Percentiles rank a stretch among this genome's conserved stretches.
These are phyloP conservation scores for Russula sp. DNA, from an alignment of 768 basidiomycete species.

Conservation along the genomic window DNA sequence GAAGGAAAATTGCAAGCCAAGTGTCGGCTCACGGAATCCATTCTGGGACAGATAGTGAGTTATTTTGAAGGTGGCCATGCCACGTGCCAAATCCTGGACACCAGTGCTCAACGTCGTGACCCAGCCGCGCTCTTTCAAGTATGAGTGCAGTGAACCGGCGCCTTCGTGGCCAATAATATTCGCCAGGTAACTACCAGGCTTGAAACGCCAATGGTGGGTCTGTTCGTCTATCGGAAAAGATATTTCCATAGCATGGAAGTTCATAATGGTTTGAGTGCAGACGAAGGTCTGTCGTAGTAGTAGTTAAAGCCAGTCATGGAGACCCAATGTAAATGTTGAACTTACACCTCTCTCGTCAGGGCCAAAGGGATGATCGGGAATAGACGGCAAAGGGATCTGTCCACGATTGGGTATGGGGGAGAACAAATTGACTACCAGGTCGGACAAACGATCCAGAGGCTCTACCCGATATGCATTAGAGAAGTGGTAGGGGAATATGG, in stretches of 20 bases:
- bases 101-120: slow-evolving; percentile 68
- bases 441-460: slow-evolving; percentile 64
- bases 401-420: slow-evolving; percentile 65
- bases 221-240: slow-evolving; percentile 74
- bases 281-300: slow-evolving; percentile 57
- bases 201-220: slow-evolving; percentile 65
- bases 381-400: slow-evolving; percentile 52
- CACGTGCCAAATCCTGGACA: slow-evolving; percentile 63
- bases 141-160: slow-evolving; percentile 83
- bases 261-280: slow-evolving; percentile 84
- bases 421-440: slow-evolving; percentile 58
- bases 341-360: slow-evolving; percentile 63
- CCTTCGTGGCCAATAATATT: slow-evolving; percentile 92
- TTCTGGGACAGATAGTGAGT: slow-evolving; percentile 73
- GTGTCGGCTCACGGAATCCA: slow-evolving; percentile 65
- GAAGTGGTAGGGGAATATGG: not conserved
- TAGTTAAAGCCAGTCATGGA: not conserved
- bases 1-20: not conserved
- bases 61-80: slow-evolving; percentile 88
- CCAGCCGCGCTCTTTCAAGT: slow-evolving; percentile 88
- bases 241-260: slow-evolving; percentile 77
- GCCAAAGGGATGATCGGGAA: slow-evolving; percentile 73
- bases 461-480: slow-evolving; percentile 39
- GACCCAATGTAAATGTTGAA: slow-evolving; percentile 18
- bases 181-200: slow-evolving; percentile 69